Base-by-base conservation (phyloP, 345 rosid species). In the Eucalyptus cloeziana region DNA sequence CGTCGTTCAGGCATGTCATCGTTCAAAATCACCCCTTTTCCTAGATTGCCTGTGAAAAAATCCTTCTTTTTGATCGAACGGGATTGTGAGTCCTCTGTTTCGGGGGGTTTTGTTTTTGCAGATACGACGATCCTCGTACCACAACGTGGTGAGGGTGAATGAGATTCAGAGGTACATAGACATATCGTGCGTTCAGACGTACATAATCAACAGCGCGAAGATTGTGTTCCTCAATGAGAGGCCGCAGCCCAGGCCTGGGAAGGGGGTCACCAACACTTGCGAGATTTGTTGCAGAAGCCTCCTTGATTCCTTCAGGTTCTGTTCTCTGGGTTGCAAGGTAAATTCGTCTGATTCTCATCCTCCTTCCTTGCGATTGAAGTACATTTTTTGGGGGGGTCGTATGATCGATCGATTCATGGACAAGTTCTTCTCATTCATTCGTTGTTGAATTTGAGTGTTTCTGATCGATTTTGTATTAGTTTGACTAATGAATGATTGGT, bases 81-180 rank as follows among this genome's bases (percentile, higher is more conserved):
- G 58, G 80, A 40, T 86, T 71, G 40, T 86, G 9, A 37, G 30
- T n/a, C 16, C 49, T 62, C 83, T 76, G 83, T 76, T 76, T 76
- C 83, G 45, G 44, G 83, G 83, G 83, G 7, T 25, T 33, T 22
- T 88, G 44, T 67, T 80, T n/a, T 24, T 90, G 81, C 92, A 97
- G 99, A 97, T 97, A 92, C 93, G 99, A 90, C 93, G 99, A 90
- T 97, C 99, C 14, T 97, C 99, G 3, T 97, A 97, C 94, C 98
- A 97, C 80, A 95, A 97, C 95, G 99, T 97, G 67, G 97, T 97
- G 91, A 92, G 99, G 49, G 98, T 97, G 44, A 95, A 94, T 45
- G 99, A 97, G 93, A 96, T 97, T 79, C 98, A 95, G 91, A 97
- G 92, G 93, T 95, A 91, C 92, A 94, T 97, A 86, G 99, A 97